These are phyloP conservation scores for Cladosporium colombiae DNA, from an alignment of 2,329 filamentous ascomycete species.

Conservation along the genomic window DNA sequence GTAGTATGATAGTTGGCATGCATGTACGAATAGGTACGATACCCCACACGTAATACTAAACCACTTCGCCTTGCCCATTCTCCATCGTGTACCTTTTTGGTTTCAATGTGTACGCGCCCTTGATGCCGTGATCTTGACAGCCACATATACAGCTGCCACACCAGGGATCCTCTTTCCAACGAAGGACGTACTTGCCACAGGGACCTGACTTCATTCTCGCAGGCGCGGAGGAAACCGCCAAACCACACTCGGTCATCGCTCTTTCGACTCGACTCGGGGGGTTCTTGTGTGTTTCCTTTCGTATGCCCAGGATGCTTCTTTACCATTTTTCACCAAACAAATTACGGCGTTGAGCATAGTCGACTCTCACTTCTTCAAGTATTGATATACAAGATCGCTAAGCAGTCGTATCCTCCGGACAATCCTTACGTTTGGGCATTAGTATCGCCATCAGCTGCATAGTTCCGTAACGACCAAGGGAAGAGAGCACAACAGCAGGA, in stretches of 20 bases:
- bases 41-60: conserved; percentile 9
- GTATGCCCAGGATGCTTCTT: not conserved
- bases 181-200: not conserved
- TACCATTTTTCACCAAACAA: not conserved
- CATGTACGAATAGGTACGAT: conserved; percentile 6
- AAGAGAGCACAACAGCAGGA: not conserved
- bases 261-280: not conserved
- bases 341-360: not conserved
- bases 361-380: not conserved
- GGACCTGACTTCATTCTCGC: not conserved
- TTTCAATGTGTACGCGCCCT: not conserved
- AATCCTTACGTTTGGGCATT: not conserved
- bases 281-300: no score
- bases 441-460: not conserved
- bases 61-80: not conserved
- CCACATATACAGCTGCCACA: no score
- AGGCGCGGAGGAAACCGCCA: not conserved
- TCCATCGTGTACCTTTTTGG: not conserved
- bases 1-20: not conserved
- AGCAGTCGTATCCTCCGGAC: not conserved
- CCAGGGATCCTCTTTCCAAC: no score
- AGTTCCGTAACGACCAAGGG: not conserved
- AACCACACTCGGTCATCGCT: not conserved
- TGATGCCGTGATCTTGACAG: no score
- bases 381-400: not conserved